Evolutionary conservation across 306 rosid genomes (phyloP), one percentile per base, ranked within the genome.

Genomic region (Castanea mollissima): DNA sequence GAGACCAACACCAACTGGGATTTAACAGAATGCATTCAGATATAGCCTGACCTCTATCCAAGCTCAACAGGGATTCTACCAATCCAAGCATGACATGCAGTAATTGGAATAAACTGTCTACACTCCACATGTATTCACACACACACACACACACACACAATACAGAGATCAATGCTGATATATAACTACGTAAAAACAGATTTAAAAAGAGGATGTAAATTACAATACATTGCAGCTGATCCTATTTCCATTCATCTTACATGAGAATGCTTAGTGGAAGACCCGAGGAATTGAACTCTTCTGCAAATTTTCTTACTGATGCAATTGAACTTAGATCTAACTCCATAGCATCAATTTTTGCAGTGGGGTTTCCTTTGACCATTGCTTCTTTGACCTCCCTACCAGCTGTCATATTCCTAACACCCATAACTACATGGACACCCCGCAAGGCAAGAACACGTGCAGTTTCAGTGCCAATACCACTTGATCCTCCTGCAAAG

Each of bases 371-470:
- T 74, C 90, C 91, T 74, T 91, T 88, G 21, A 85, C 75, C 46
- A 95, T 92, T 7, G 85, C 73, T 73, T 91, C 91, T 82, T 78
- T 85, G 59, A 88, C 86, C 54, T 79, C 70, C 62, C 79, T 63
- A 51, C 81, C 97, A 58, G 95, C 92, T 56, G 35, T 79, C 83
- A 88, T 13, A 67, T 91, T 91, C 76, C 97, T 88, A n/a, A 91
- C 93, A 0, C 76, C 97, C 95, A 91, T 92, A 32, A 94, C 76
- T 56, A 95, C 99, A 77, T 86, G 98, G 51, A 84, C 96, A 56
- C 98, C 98, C 31, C 89, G 92, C 87, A 91, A 69, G 23, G 97
- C 98, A 59, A 94, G 97, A 80, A 92, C 97, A 41, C 95, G 82
- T 3, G 94, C 52, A 21, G 97, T 91, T 86, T 94, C 99, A 35